Conservation (phyloP, 495 filamentous ascomycete genomes). For the Penicillium soppii region DNA sequence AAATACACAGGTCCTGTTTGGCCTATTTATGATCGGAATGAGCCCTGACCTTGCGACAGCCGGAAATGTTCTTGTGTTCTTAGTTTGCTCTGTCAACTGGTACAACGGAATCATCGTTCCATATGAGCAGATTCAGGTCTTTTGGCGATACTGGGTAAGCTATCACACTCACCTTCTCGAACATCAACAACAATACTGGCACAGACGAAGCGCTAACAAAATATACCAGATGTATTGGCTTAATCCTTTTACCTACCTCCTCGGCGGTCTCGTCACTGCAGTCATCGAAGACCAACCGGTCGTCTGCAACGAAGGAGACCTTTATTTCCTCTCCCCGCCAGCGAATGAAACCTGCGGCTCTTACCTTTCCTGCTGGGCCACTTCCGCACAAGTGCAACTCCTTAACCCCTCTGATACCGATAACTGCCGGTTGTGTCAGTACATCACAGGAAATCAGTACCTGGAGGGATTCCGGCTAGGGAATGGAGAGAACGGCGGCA, state of each 20-base stretch:
- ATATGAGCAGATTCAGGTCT: slow-evolving; percentile 48
- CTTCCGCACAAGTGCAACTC: slow-evolving; percentile 49
- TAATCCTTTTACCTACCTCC: slow-evolving; percentile 69
- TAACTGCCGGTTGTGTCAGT: not conserved
- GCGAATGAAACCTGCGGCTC: slow-evolving; percentile 51
- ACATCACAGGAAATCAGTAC: not conserved
- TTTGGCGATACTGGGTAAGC: no score
- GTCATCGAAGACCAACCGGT: slow-evolving; percentile 56
- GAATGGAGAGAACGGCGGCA: no score
- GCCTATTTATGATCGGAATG: no score
- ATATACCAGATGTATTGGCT: slow-evolving; percentile 78
- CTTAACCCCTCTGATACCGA: slow-evolving; percentile 50
- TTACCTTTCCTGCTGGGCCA: slow-evolving; percentile 57
- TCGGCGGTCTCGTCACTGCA: slow-evolving; percentile 57
- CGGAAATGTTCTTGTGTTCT: no score
- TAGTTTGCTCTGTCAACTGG: no score
- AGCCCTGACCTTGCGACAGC: no score
- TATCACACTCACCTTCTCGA: no score
- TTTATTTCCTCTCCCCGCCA: slow-evolving; percentile 55
- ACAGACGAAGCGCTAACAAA: no score
- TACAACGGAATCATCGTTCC: slow-evolving; percentile 45
- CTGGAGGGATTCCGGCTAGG: no score
- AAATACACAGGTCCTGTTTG: slow-evolving; percentile 58
- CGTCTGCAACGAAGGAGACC: slow-evolving; percentile 57
- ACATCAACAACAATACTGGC: no score